These are phyloP conservation scores for Gilbertella persicaria DNA, from an alignment of 371 early-diverging fungal species.

Conservation along the genomic window DNA sequence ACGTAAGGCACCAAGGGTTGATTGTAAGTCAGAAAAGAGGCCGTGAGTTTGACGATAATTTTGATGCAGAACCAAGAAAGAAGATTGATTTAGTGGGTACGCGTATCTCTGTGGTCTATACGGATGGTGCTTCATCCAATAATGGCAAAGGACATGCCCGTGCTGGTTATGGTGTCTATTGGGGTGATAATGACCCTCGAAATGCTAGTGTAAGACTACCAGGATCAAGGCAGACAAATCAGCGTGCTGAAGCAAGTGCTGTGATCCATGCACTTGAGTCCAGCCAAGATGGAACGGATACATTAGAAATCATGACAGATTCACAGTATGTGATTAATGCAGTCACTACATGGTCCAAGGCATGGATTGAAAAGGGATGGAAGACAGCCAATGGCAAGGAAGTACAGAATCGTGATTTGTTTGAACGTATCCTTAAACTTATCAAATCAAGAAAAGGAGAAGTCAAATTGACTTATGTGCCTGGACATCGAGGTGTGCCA, in stretches of 20 bases:
- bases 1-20: not conserved
- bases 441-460: conserved; percentile 35
- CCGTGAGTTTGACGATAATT: not conserved
- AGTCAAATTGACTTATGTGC: conserved; percentile 58
- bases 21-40: not conserved
- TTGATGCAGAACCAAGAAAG: not conserved
- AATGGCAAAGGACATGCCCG: conserved; percentile 66
- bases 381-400: conserved; percentile 44
- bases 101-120: conserved; percentile 55
- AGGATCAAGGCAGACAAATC: conserved; percentile 76
- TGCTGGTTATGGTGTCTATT: conserved; percentile 88
- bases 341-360: conserved; percentile 64
- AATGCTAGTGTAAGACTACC: conserved; percentile 70
- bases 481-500: conserved; percentile 63
- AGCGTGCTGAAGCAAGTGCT: conserved; percentile 84
- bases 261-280: conserved; percentile 69
- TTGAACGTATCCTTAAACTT: conserved; percentile 51
- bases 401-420: conserved; percentile 78
- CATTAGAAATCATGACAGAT: conserved; percentile 69
- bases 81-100: not conserved
- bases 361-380: conserved; percentile 75
- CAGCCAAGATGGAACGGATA: conserved; percentile 19
- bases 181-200: conserved; percentile 70
- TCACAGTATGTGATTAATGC: conserved; percentile 71
- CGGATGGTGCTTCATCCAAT: conserved; percentile 75